A percentile compares a stretch with the other conserved stretches of the same genome.
phyloP scores from a whole-genome alignment of 306 rosid genomes.

The Medicago arabica region DNA sequence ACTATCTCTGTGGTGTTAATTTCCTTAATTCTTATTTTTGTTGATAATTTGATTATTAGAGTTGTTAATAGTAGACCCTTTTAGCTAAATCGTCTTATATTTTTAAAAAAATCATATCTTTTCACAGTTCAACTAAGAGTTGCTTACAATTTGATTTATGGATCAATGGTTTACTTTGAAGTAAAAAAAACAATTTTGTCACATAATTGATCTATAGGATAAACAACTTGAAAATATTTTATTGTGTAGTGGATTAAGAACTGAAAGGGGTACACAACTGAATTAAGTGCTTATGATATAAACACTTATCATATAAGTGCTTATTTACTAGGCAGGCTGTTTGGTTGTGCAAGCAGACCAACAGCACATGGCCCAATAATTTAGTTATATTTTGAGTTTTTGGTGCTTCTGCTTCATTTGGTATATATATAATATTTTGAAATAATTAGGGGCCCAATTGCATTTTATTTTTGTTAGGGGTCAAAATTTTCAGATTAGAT shows the following conservation, averaged over 20 bases:
- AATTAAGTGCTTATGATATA: not conserved
- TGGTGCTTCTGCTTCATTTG: too few relatives aligned
- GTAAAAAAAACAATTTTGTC: not conserved
- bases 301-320: not conserved
- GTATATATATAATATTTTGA: too few relatives aligned
- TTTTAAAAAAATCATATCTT: not conserved
- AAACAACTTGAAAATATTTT: not conserved
- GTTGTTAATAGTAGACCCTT: constrained; percentile 18
- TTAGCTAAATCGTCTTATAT: not conserved
- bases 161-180: not conserved
- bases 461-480: too few relatives aligned
- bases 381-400: too few relatives aligned
- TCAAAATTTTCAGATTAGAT: too few relatives aligned
- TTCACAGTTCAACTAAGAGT: constrained; percentile 6
- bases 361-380: too few relatives aligned
- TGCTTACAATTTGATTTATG: not conserved
- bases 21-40: not conserved
- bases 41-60: constrained; percentile 1
- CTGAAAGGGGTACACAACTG: too few relatives aligned
- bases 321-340: not conserved
- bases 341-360: too few relatives aligned
- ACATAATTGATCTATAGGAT: not conserved
- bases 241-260: too few relatives aligned
- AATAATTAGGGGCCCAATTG: too few relatives aligned
- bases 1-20: not conserved